Base-by-base conservation (phyloP, 1,139 yeast genomes). In the Torulaspora globosa region DNA sequence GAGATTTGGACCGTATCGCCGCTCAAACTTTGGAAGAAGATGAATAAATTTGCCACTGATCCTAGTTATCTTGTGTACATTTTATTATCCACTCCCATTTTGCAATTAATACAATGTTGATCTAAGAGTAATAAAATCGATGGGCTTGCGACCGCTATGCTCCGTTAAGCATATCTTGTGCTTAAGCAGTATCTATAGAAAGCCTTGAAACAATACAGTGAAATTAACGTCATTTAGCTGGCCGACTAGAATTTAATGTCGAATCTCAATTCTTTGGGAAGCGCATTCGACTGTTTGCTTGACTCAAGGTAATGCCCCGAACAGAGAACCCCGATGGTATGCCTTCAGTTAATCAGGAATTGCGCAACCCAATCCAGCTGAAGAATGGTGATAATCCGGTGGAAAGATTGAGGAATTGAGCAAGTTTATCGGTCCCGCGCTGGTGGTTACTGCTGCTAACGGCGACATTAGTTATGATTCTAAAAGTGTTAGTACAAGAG, bases 1-100 rank as follows among this genome's bases (percentile, higher is more conserved):
- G 98, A 85, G 99, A 92, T 81, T 86, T 92, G 80, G 99, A 92
- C 80, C 97, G 98, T 85, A 92, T 92, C 76, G 98, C 98, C 72
- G 96, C 96, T 73, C 97, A 90, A 80, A 88, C 96, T 73, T 82
- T 87, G 75, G 95, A 86, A 78, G 80, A 79, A 70, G 90, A 83
- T 69, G 95, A 86, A 74, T 87, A 82, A 74, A 55, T 56, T 41
- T 23, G 30, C 44, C 51, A 44, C 46, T 43, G 43, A 41, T 41
- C 43, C 34, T 49, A 46, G 50, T 50, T 47, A 47, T 46, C 41
- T 44, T 50, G 48, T 48, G 51, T 50, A 47, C 50, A 47, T 47
- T 31, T 47, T 42, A 42, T 46, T 47, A 47, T 47, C 48, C 45
- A 47, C 50, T 46, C 46, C 43, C 45, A 44, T 44, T 44, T 46